These are phyloP conservation scores for Amphichorda felina DNA, from an alignment of 2,329 filamentous ascomycete species.

Conservation along the genomic window DNA sequence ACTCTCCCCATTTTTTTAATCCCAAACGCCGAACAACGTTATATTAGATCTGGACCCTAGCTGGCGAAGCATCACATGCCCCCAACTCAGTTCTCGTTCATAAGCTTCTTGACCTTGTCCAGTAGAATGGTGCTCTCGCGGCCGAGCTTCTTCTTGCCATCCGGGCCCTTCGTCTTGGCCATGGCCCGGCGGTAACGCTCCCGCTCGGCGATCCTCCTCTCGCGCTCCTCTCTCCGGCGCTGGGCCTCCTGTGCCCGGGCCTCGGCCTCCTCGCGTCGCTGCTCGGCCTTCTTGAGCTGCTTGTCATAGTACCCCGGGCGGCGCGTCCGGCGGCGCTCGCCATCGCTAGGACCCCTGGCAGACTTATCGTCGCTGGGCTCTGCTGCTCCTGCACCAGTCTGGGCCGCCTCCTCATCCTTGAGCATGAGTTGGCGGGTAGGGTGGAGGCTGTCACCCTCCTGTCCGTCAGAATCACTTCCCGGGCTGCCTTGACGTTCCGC, in stretches of 20 bases:
- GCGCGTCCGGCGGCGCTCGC: slow-evolving; percentile 20
- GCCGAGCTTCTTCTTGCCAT: slow-evolving; percentile 70
- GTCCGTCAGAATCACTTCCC: slow-evolving; percentile 5
- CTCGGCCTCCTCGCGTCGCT: slow-evolving; percentile 28
- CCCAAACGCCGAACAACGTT: too few species aligned
- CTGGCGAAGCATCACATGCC: too few species aligned
- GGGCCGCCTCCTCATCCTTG: slow-evolving; percentile 23
- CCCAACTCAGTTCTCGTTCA: slow-evolving; percentile 19
- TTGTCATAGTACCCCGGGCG: slow-evolving; percentile 53
- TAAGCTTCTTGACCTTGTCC: slow-evolving; percentile 65
- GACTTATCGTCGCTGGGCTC: neutral
- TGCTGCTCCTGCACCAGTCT: slow-evolving; percentile 10
- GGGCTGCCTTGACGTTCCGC: slow-evolving; percentile 8
- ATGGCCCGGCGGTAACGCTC: slow-evolving; percentile 54
- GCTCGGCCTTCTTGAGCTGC: slow-evolving; percentile 38
- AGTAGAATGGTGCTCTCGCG: slow-evolving; percentile 69
- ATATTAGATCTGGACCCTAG: too few species aligned
- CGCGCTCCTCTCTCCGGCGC: slow-evolving; percentile 48
- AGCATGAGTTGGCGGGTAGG: slow-evolving; percentile 26
- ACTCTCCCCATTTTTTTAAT: too few species aligned
- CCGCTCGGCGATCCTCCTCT: slow-evolving; percentile 53
- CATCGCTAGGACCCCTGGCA: slow-evolving; percentile 11
- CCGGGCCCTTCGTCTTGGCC: slow-evolving; percentile 62
- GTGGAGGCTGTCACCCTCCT: slow-evolving; percentile 16
- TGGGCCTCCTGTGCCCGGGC: slow-evolving; percentile 26